Evolutionary conservation across 2,329 filamentous ascomycete genomes (phyloP).

Genomic region (Ampelomyces quisqualis): DNA sequence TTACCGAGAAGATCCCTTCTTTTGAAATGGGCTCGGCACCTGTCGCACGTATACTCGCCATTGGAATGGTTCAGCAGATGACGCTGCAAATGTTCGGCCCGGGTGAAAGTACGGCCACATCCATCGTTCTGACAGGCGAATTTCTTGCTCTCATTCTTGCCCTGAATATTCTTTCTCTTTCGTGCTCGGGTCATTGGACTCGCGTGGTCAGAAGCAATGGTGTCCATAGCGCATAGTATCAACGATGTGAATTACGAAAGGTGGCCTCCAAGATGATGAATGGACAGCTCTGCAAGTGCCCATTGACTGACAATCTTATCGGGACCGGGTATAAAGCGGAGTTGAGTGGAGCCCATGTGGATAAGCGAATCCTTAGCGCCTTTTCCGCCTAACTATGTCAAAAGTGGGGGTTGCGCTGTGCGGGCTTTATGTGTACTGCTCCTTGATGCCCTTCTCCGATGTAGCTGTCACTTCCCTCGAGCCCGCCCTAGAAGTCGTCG

Average conservation of each 20-base stretch:
- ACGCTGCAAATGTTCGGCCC: constrained; percentile 92
- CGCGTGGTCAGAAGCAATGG: constrained; percentile 15
- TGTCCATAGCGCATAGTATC: constrained; percentile 17
- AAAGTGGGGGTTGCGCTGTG: constrained; percentile 23
- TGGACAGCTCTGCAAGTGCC: no score
- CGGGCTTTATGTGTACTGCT: no score
- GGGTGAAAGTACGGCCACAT: constrained; percentile 91
- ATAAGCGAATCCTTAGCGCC: constrained; percentile 8
- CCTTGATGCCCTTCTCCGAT: no score
- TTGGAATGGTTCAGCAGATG: constrained; percentile 85
- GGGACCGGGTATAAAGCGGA: constrained; percentile 18
- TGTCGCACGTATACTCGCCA: constrained; percentile 56
- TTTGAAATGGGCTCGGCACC: constrained; percentile 63
- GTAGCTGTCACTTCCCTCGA: no score
- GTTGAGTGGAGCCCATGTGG: constrained; percentile 9
- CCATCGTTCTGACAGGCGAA: constrained; percentile 70
- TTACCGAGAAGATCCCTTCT: constrained; percentile 60
- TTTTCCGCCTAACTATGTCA: constrained; percentile 4
- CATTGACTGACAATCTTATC: constrained; percentile 15
- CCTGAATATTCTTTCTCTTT: constrained; percentile 60
- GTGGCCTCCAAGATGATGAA: constrained; percentile 27
- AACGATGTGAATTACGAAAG: constrained; percentile 31
- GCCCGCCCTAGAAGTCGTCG: no score
- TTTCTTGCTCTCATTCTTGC: constrained; percentile 54
- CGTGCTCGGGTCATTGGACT: constrained; percentile 57